phyloP scores from a whole-genome alignment of 257 asterid species.

The Leonotis leonurus region DNA sequence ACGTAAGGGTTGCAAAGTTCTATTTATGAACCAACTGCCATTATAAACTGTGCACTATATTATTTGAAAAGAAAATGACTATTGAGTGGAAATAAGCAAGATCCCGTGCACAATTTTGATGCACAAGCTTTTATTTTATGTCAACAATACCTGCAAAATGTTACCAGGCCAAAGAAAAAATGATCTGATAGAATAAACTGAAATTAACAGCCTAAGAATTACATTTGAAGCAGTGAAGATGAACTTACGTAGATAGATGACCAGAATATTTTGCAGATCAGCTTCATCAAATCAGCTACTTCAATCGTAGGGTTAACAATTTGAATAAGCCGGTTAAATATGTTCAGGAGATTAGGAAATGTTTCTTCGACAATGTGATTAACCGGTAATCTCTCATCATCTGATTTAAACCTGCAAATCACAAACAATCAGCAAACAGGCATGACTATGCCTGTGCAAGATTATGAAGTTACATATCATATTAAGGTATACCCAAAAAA shows the following conservation, averaged over 20 bases:
- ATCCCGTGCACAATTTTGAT: background rate
- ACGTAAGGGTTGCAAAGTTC: background rate
- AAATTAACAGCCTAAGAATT: background rate
- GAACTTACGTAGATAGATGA: constrained; percentile 84
- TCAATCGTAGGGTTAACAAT: constrained; percentile 72
- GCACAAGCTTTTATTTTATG: background rate
- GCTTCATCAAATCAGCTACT: constrained; percentile 92
- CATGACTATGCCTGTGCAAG: too few species aligned
- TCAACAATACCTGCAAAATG: background rate
- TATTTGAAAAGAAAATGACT: background rate
- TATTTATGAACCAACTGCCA: background rate
- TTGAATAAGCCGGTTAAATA: constrained; percentile 76
- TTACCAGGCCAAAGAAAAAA: background rate
- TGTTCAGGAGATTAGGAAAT: constrained; percentile 76
- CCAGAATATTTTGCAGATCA: constrained; percentile 96
- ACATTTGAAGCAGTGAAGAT: background rate
- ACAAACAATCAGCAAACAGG: constrained; percentile 21
- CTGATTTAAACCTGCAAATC: constrained; percentile 86
- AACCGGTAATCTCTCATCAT: constrained; percentile 88
- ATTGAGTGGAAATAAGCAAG: background rate
- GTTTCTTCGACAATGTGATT: constrained; percentile 86
- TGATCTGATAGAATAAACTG: background rate
- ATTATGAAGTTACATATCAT: too few species aligned
- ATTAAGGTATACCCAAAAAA: too few species aligned
- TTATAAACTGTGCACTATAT: background rate